These are phyloP conservation scores for Amaranthus cruentus DNA, from an alignment of 148 eudicot species.

Conservation along the genomic window DNA sequence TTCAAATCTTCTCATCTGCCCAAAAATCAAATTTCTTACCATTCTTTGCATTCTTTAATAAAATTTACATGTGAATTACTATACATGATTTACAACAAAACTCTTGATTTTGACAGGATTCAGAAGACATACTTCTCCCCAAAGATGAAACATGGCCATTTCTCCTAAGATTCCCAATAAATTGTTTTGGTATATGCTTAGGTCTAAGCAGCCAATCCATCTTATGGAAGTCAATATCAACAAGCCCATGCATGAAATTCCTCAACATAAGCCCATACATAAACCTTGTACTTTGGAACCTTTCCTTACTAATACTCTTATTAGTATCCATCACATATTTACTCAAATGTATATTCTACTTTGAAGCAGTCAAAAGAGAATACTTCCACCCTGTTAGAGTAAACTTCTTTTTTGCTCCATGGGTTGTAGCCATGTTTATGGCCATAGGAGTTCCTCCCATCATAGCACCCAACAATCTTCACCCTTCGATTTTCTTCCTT, in stretches of 20 bases:
- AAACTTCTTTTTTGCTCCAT: slow-evolving; percentile 97
- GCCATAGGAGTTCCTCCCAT: slow-evolving; percentile 60
- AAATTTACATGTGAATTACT: too few relatives aligned
- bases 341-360: slow-evolving; percentile 66
- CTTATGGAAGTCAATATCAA: slow-evolving; percentile 63
- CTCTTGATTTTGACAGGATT: slow-evolving; percentile 47
- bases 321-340: slow-evolving; percentile 50
- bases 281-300: slow-evolving; percentile 66
- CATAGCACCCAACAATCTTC: slow-evolving; percentile 37
- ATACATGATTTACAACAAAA: too few relatives aligned
- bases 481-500: slow-evolving; percentile 62
- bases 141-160: slow-evolving; percentile 92
- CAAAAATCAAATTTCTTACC: too few relatives aligned
- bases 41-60: too few relatives aligned
- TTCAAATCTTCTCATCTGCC: too few relatives aligned
- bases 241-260: slow-evolving; percentile 56
- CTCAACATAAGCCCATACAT: slow-evolving; percentile 62
- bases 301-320: slow-evolving; percentile 46
- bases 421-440: slow-evolving; percentile 84
- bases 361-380: slow-evolving; percentile 85
- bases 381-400: slow-evolving; percentile 90
- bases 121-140: slow-evolving; percentile 83
- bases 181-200: slow-evolving; percentile 80
- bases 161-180: slow-evolving; percentile 84
- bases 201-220: slow-evolving; percentile 97